Base-by-base conservation (phyloP, 1,284 basidiomycete genomes). In the Moesziomyces aphidis region DNA sequence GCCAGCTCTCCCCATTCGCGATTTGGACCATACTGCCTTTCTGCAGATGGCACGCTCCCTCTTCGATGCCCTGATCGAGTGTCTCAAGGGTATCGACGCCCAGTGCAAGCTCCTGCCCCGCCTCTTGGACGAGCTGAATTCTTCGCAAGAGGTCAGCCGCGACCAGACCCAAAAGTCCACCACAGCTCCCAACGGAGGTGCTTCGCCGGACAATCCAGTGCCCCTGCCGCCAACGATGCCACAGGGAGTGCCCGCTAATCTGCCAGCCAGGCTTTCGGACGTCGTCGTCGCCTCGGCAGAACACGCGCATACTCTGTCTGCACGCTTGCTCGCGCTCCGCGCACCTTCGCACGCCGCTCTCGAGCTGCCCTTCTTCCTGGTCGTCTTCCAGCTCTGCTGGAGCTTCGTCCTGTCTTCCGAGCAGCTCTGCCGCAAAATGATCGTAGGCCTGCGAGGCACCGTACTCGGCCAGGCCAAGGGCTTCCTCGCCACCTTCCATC, bases 341-440 rank as follows among this genome's bases (percentile, higher is more conserved):
- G 55, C 71, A 3, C 59, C 60, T 1, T 90, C 91, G 65, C 93
- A 97, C 81, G 88, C 91, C 0, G 85, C 88, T 8, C 88, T 98
- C 22, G 87, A 90, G 31, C 86, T 97, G 44, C 85, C 88, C 2
- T 89, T 90, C 39, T 99, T 98, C 86, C 87, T 94, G 44, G 88
- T 88, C 26, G 87, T 97, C 58, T 97, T 95, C 87, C 90, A 91
- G 66, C 89, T 90, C 73, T 91, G 91, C 13, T 97, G 95, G 94
- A 86, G 88, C 45, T 98, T 98, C 81, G 93, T 98, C 24, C 88
- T 96, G 10, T 88, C 88, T 63, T 94, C 92, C 75, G 96, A 99
- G 85, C 89, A 90, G 24, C 87, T 96, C 28, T 93, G 91, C 73
- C 89, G 91, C 54, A 88, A 92, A 68, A 97, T 98, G 93, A 93